Base-by-base conservation (phyloP, 495 filamentous ascomycete genomes). In the Neurospora intermedia region DNA sequence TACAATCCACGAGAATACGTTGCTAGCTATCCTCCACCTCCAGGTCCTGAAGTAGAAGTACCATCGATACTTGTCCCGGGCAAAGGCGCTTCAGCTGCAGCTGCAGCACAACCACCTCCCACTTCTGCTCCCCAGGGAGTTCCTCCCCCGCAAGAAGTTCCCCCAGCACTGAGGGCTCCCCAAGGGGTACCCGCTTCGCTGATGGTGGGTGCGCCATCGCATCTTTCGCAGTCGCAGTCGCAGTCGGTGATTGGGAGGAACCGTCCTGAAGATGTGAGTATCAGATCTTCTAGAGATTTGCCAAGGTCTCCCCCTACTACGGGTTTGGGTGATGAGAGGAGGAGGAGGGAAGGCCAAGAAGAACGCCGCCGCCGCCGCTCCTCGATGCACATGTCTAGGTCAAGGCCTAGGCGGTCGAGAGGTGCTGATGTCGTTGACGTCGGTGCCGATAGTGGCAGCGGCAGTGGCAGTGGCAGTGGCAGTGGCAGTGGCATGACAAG, bases 201-300 rank as follows among this genome's bases (percentile, higher is more conserved):
- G 16, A 66, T 66, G 54, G 54, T 66, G 1, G 54, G 54, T 38
- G 54, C 54, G 2, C 54, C 54, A 15, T 66, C 54, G 27, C 54
- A 66, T 16, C 6, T 16, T 16, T 66, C 54, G 23, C 54, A 66
- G 54, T 66, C 54, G 48, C n/a, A 59, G 20, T 59, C 48, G 54
- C 54, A 66, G 54, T 66, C 54, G 54, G 54, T 66, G 13, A 66
- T 43, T 69, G 31, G 40, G 10, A 41, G 31, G 70, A 75, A 76
- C 74, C 69, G 78, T 43, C 77, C 77, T 77, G 78, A 80, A 77
- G 74, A 82, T 80, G 80, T 82, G 80, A 82, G 80, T 82, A 66
- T 13, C 76, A 75, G 73, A 77, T 54, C 70, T 74, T 31, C 43
- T 40, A 74, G 77, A 74, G 70, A 39, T 74, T 69, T 73, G 54